Evolutionary conservation across 352 stramenopile species (phyloP), one percentile per base, ranked within the genome.

Genomic region (Aphanomyces cochlioides): DNA sequence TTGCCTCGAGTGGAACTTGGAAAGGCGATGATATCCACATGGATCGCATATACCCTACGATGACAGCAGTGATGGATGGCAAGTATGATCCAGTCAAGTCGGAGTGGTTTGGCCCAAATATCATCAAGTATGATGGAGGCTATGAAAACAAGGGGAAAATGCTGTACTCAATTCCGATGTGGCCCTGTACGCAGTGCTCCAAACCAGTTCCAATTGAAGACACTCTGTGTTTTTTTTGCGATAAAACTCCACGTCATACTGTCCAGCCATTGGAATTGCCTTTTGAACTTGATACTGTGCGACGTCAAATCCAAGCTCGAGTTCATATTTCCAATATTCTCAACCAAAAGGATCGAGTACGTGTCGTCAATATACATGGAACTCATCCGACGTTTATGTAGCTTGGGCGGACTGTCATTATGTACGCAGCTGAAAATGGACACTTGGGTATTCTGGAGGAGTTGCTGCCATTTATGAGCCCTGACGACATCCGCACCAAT

Each of bases 161-260:
- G 21, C 17, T n/a, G 54, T 70, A 61, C 40, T 19, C 21, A n/a
- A 63, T 61, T 47, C 64, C 64, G 15, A 8, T 70, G 3, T 70
- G 64, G 64, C 45, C 64, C 1, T 70, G 64, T 41, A 19, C 7
- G 4, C 13, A 45, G 5, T 70, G 64, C 64, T 5, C 19, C 12
- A 40, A 41, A 40, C 13, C 53, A 2, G 43, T 70, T 3, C 64
- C 64, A 10, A 41, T 70, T 6, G 47, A 70, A 43, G 3, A 63
- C n/a, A 8, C 64, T 8, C 2, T 28, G 19, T 70, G 64, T 34
- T 47, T 70, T 12, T 17, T 19, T 8, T 70, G 64, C 40, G 64
- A 54, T n/a, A 15, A 39, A 5, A 4, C 37, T 19, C 50, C n/a
- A 4, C 50, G n/a, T 8, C 19, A 17, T 1, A 61, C 13, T 13